These are phyloP conservation scores for Yarrowia divulgata DNA, from an alignment of 805 yeast genomes.

Conservation along the genomic window DNA sequence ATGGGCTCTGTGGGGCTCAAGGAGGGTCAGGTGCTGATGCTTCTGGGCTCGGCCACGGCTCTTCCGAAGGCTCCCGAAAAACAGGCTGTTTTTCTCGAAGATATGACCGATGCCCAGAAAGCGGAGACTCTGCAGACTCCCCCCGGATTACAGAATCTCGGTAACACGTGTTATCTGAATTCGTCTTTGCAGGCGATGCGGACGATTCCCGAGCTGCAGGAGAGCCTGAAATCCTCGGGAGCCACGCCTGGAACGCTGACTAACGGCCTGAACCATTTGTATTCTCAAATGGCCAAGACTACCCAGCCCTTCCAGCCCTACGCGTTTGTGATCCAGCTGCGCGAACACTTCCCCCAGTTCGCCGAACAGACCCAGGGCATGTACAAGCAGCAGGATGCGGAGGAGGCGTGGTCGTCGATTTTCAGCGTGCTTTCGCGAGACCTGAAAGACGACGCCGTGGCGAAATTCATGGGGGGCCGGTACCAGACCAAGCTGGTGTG, in stretches of 20 bases:
- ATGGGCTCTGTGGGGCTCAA: constrained; percentile 63
- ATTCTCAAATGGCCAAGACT: constrained; percentile 47
- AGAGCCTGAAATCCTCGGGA: constrained; percentile 51
- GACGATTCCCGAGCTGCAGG: constrained; percentile 58
- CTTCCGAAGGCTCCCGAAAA: constrained; percentile 57
- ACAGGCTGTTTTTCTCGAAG: constrained; percentile 71
- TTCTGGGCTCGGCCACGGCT: constrained; percentile 88
- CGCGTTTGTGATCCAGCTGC: constrained; percentile 60
- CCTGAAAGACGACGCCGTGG: constrained; percentile 55
- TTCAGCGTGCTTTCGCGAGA: constrained; percentile 59
- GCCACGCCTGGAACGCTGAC: constrained; percentile 50
- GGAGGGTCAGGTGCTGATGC: constrained; percentile 76
- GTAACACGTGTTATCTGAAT: constrained; percentile 81
- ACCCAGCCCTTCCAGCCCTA: constrained; percentile 68
- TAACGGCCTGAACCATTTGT: constrained; percentile 48
- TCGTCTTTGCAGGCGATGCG: constrained; percentile 67
- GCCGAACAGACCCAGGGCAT: constrained; percentile 73
- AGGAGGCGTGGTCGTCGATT: constrained; percentile 89
- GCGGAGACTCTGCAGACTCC: constrained; percentile 57
- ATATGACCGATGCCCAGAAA: constrained; percentile 58
- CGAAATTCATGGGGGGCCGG: constrained; percentile 67
- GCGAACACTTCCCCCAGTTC: constrained; percentile 84
- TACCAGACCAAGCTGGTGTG: constrained; percentile 72
- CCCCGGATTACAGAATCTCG: constrained; percentile 71
- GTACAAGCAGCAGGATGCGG: constrained; percentile 97